A percentile compares a stretch with the other conserved stretches of the same genome.
These are phyloP conservation scores for Pichia rugopelliculosa DNA, from an alignment of 805 yeast genomes.

Conservation along the genomic window DNA sequence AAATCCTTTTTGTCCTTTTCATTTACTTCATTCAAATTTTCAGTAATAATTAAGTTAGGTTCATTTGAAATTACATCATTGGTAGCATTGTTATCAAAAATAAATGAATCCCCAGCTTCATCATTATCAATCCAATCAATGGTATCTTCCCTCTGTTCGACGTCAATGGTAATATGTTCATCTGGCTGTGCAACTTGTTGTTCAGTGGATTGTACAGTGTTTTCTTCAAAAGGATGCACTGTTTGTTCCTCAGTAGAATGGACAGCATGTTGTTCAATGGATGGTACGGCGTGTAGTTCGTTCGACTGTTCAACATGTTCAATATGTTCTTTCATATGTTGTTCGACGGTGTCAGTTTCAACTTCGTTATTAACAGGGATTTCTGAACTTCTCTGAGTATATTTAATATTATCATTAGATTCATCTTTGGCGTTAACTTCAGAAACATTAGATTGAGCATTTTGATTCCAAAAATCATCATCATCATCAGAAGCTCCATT, in stretches of 20 bases:
- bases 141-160: not conserved
- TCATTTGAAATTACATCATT: not conserved
- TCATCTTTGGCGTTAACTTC: too few species aligned
- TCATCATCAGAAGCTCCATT: too few species aligned
- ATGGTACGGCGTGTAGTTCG: too few species aligned
- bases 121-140: not conserved
- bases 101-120: not conserved
- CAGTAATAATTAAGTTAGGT: not conserved
- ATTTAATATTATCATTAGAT: too few species aligned
- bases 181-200: too few species aligned
- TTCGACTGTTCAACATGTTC: too few species aligned
- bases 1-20: slow-evolving; percentile 37
- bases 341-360: not conserved
- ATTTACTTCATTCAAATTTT: slow-evolving; percentile 31
- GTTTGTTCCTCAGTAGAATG: too few species aligned
- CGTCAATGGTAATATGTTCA: not conserved
- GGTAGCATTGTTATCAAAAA: not conserved
- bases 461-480: not conserved
- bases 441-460: not conserved
- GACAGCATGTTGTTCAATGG: too few species aligned
- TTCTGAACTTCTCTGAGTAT: not conserved
- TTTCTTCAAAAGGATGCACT: too few species aligned
- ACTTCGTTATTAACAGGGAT: not conserved
- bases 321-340: too few species aligned
- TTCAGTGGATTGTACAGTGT: too few species aligned